Percentiles rank a stretch among this genome's conserved stretches.
These are phyloP conservation scores for Blyttiomyces sp. DNA, from an alignment of 371 early-diverging fungal species.

Conservation along the genomic window DNA sequence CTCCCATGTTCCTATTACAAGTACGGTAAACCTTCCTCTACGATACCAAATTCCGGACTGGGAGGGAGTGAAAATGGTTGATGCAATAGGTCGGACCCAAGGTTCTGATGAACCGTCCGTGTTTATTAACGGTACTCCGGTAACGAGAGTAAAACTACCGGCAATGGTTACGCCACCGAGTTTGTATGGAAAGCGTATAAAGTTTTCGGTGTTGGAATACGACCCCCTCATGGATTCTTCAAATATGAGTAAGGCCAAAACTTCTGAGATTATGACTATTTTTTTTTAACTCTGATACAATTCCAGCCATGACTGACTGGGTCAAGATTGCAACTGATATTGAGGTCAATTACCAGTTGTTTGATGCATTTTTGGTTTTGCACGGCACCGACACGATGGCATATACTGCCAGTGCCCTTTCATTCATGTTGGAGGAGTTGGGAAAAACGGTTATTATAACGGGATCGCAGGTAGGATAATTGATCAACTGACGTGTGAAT, in stretches of 20 bases:
- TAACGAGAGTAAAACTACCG: slow-evolving; percentile 25
- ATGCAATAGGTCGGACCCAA: not conserved
- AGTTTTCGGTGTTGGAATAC: slow-evolving; percentile 91
- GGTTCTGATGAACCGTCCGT: slow-evolving; percentile 6
- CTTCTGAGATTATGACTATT: not conserved
- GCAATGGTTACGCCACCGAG: slow-evolving; percentile 87
- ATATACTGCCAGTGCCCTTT: slow-evolving; percentile 73
- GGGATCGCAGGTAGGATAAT: slow-evolving; percentile 76
- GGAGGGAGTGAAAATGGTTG: no score
- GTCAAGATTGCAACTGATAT: slow-evolving; percentile 92
- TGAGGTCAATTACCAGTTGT: slow-evolving; percentile 86
- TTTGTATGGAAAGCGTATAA: slow-evolving; percentile 87
- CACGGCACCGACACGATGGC: slow-evolving; percentile 63
- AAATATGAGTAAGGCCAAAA: slow-evolving; percentile 78
- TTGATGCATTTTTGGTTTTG: slow-evolving; percentile 90
- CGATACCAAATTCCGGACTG: no score
- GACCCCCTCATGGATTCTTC: slow-evolving; percentile 86
- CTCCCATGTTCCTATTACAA: no score
- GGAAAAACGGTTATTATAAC: slow-evolving; percentile 97
- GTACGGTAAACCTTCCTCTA: slow-evolving; percentile 36
- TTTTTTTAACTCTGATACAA: not conserved
- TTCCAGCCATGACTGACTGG: slow-evolving; percentile 74
- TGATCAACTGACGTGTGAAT: not conserved
- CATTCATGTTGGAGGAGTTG: slow-evolving; percentile 93
- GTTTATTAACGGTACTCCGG: slow-evolving; percentile 42